Base-by-base conservation (phyloP, 192 early-diverging fungal genomes). In the Podila epicladia region DNA sequence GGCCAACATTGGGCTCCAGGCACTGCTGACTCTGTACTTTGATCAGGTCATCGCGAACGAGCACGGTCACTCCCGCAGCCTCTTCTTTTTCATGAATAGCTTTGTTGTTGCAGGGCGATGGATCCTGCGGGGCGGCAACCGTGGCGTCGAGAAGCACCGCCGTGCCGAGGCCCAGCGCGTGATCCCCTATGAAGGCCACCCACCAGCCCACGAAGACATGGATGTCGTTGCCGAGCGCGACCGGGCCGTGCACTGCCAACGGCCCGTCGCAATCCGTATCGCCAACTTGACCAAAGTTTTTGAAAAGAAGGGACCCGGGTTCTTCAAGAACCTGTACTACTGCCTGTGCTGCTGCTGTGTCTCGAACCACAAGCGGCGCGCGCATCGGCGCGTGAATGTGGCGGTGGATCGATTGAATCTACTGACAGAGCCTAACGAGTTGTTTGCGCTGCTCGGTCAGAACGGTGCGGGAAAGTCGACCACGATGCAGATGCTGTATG, bases 381-480 rank as follows among this genome's bases (percentile, higher is more conserved):
- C 64, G 41, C 68, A 65, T 58, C 74, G 77, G 72, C 26, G 69
- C n/a, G 74, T 82, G 31, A 87, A 87, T 64, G 59, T 68, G 28
- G 89, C 89, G 1, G 88, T 89, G 3, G 84, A 86, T 48, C 73
- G 76, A 15, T 41, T 90, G 57, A 76, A 82, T 35, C 15, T 90
- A 48, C 67, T 82, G 9, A 73, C 88, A 1, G 78, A 86, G 59
- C 80, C 86, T 19, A 80, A 85, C 53, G 84, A 87, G 60, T 66
- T 89, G 31, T 85, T 89, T 53, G 92, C 91, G 20, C 83, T 94
- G 20, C 69, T 92, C 31, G 92, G 93, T 22, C 92, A 93, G 79
- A 93, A 93, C 82, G 92, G 93, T 66, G 92, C 92, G 31, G 93
- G 94, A 8, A 94, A 94, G 74, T 89, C 87, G 22, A 95, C 93